Evolutionary conservation across 768 basidiomycete species (phyloP), one percentile per base, ranked within the genome.

Genomic region (Leccinum longicurvipes): DNA sequence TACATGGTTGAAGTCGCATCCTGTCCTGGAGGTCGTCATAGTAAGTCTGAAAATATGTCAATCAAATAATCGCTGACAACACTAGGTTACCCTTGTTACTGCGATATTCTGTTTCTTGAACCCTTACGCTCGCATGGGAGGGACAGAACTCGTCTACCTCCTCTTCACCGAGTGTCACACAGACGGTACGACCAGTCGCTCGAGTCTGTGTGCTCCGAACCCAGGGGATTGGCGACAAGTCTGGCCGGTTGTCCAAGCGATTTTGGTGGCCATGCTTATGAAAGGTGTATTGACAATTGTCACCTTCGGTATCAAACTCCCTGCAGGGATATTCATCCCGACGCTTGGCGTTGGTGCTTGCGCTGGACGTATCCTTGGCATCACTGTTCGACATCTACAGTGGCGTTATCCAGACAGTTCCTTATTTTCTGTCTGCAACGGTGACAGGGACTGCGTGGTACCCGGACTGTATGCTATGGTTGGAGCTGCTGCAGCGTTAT

Each of bases 251-350:
- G 78, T 87, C 36, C 74, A 71, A 21, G 78, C 84, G 5, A 82
- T 98, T 58, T 73, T 82, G n/a, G 74, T 86, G 15, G 89, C 94
- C 14, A 81, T 96, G 77, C 41, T 93, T 41, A 82, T 93, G 63
- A 96, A 95, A 68, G 88, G 84, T 2, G 77, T 77, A 3, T 72
- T 97, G 53, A 94, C 93, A 0, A 76, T 93, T 50, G 79, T 96
- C 34, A 98, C 96, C 0, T 98, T 98, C 58, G 97, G 96, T 7
- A 91, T 96, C 74, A 91, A 88, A 65, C 65, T 93, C 17, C 90
- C 90, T 47, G 93, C 94, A 14, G 96, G 97, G 4, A 97, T 98
- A 61, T 99, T 99, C 73, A 92, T 99, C 39, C 97, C 97, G 0
- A 91, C 93, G 0, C 82, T 99, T 8, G 93, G 89, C 14, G 95